These are phyloP conservation scores for Ilyonectria destructans DNA, from an alignment of 2,329 filamentous ascomycete genomes.

Conservation along the genomic window DNA sequence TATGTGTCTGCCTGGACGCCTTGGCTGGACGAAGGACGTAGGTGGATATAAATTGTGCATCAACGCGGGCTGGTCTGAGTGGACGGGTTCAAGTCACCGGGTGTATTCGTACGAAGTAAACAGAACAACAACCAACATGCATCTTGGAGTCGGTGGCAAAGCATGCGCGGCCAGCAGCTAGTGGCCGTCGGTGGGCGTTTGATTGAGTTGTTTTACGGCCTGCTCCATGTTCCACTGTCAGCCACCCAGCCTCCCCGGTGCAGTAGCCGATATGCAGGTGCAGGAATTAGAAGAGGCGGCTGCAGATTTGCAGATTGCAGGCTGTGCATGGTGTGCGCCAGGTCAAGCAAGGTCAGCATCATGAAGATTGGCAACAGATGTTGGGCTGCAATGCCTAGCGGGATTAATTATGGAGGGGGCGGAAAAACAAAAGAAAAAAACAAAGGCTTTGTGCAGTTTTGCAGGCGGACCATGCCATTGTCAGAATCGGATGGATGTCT, in stretches of 20 bases:
- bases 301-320: conserved; percentile 9
- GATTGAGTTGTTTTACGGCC: conserved; percentile 1
- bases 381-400: neutral
- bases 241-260: neutral
- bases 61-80: neutral
- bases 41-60: neutral
- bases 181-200: neutral
- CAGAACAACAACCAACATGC: conserved; percentile 1
- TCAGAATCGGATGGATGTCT: conserved; percentile 29
- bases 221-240: neutral
- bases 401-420: neutral
- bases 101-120: neutral
- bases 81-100: neutral
- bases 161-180: neutral
- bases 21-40: neutral
- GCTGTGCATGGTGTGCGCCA: neutral
- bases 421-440: neutral
- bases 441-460: neutral
- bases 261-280: neutral
- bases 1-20: neutral
- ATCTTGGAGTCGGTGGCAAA: neutral
- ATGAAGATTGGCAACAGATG: conserved; percentile 3
- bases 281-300: conserved; percentile 8
- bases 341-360: neutral
- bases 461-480: conserved; percentile 8